Conservation (phyloP, 2,329 filamentous ascomycete genomes). For the Thelonectria olida region DNA sequence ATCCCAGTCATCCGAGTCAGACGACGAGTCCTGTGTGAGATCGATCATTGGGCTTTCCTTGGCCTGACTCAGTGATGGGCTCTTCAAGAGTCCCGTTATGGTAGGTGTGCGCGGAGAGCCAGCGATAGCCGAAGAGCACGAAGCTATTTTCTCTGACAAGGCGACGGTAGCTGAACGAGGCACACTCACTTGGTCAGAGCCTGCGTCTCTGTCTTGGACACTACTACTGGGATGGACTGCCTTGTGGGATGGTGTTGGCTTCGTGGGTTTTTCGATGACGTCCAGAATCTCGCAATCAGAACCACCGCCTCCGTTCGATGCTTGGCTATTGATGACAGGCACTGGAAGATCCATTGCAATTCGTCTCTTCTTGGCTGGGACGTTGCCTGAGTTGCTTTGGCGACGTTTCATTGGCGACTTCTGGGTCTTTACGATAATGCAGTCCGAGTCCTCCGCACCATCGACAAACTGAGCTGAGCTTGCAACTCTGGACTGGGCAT, state of each 20-base stretch:
- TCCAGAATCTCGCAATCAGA: conserved; percentile 22
- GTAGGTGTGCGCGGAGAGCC: background rate
- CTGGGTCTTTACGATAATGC: conserved; percentile 29
- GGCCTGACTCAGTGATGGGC: background rate
- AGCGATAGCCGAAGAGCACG: background rate
- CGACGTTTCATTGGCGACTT: conserved; percentile 20
- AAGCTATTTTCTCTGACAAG: background rate
- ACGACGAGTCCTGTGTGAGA: background rate
- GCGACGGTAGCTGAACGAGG: background rate
- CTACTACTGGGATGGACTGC: background rate
- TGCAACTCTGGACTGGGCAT: background rate
- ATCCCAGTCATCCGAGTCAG: background rate
- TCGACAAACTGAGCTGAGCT: background rate
- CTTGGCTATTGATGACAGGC: background rate
- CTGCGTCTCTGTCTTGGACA: conserved; percentile 1
- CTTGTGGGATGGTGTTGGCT: background rate
- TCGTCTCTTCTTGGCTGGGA: conserved; percentile 25
- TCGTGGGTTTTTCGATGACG: conserved; percentile 8
- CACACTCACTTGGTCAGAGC: background rate
- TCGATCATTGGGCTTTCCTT: background rate
- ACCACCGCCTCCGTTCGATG: background rate
- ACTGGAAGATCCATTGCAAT: conserved; percentile 2
- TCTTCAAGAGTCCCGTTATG: background rate
- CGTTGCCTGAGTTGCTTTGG: background rate
- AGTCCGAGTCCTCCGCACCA: conserved; percentile 24